phyloP scores from a whole-genome alignment of 345 rosid species.

The Brassica incana region DNA sequence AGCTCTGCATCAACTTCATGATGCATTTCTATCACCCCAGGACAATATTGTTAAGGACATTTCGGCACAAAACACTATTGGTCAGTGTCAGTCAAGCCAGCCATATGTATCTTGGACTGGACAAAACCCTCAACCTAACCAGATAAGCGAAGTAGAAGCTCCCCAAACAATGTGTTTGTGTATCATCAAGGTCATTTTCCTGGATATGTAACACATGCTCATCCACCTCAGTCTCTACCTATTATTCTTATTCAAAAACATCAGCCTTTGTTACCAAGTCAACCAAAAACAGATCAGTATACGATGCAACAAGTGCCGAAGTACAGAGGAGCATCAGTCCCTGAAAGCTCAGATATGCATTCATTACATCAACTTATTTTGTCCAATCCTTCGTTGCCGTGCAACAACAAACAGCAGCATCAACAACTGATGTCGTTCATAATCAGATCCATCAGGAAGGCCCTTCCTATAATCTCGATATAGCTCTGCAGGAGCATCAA shows the following conservation, averaged over 20 bases:
- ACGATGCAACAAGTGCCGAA: no score
- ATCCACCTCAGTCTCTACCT: not conserved
- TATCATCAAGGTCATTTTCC: no score
- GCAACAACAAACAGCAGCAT: not conserved
- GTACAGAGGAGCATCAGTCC: no score
- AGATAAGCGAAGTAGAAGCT: not conserved
- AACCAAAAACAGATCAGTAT: no score
- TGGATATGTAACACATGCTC: not conserved
- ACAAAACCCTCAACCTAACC: not conserved
- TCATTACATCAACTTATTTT: not conserved
- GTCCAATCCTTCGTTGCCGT: constrained; percentile 29
- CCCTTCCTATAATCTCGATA: not conserved
- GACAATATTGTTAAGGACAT: not conserved
- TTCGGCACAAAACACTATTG: not conserved
- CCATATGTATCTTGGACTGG: not conserved
- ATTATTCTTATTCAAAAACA: not conserved
- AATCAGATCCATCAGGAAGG: not conserved
- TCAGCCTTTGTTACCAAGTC: no score
- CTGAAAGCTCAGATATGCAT: no score
- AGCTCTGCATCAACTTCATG: not conserved
- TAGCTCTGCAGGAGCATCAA: not conserved
- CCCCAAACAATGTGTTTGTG: no score
- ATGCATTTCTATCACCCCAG: not conserved
- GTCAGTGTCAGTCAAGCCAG: not conserved
- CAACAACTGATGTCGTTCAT: not conserved